Evolutionary conservation across 345 rosid genomes (phyloP), one percentile per base, ranked within the genome.

Genomic region (Salix suchowensis): DNA sequence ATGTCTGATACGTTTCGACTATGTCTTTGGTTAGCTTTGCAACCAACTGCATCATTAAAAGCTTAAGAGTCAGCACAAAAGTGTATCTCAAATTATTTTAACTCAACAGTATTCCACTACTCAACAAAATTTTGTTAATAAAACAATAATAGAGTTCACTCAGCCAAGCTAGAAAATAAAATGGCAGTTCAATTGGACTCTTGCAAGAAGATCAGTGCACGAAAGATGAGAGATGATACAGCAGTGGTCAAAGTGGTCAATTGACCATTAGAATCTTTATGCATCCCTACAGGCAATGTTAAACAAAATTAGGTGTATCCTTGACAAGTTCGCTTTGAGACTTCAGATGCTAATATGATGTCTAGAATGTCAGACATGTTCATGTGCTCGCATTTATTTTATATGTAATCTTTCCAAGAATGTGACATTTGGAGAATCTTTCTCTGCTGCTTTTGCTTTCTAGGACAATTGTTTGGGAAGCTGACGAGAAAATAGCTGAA

Each of bases 1-100:
- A 96, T 83, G 79, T 82, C 83, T 81, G 90, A 86, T 94, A 96
- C 21, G 97, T 96, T 83, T 90, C 95, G 78, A 91, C 91, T 80
- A 96, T 87, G 83, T 89, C 97, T 84, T 86, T 91, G 69, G 94
- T 94, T 77, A 96, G 85, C 88, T 92, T 89, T 74, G 84, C 88
- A 86, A 91, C 93, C 87, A 91, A 85, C 99, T 96, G 90, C 93
- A 86, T 68, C 55, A 62, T 34, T 54, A 68, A 78, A 79, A 87
- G 73, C 42, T 72, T 30, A 55, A 40, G 28, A 65, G 75, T 82
- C 68, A 82, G 80, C 34, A 36, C 54, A 86, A 73, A 72, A 46
- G 48, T 58, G 40, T 75, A 15, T 78, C 72, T 77, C 42, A 34
- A 30, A 68, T 18, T 75, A 72, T 54, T 23, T 62, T 2, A 36